Evolutionary conservation across 768 basidiomycete genomes (phyloP).

Genomic region (Agaricus subrufescens): DNA sequence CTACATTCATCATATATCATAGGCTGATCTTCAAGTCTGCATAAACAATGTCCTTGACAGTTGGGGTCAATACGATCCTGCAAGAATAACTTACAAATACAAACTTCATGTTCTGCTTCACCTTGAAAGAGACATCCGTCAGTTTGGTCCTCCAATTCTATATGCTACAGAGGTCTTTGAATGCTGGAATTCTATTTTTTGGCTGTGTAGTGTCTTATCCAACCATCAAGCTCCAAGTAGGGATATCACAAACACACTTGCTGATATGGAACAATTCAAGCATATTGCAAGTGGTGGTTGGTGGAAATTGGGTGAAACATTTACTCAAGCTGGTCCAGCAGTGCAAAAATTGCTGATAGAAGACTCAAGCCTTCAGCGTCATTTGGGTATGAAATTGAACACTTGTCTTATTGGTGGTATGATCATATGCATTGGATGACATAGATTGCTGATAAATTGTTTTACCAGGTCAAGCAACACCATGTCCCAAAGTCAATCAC

Average conservation of each 20-base stretch:
- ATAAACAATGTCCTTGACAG: slow-evolving; percentile 18
- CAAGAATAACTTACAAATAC: slow-evolving; percentile 19
- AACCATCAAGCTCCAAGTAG: slow-evolving; percentile 33
- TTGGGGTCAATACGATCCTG: slow-evolving; percentile 20
- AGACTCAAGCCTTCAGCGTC: not conserved
- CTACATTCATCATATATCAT: too few species aligned
- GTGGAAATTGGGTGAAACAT: too few species aligned
- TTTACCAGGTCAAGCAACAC: too few species aligned
- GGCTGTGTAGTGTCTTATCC: slow-evolving; percentile 25
- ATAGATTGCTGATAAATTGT: too few species aligned
- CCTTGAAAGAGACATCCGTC: slow-evolving; percentile 20
- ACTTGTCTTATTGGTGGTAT: too few species aligned
- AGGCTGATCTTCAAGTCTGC: slow-evolving; percentile 14
- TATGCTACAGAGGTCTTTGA: slow-evolving; percentile 35
- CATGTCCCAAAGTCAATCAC: too few species aligned
- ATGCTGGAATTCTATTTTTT: slow-evolving; percentile 34
- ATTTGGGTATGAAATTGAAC: not conserved
- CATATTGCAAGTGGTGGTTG: slow-evolving; percentile 27
- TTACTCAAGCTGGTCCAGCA: too few species aligned
- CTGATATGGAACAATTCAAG: slow-evolving; percentile 23
- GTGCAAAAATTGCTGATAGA: not conserved
- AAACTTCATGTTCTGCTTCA: slow-evolving; percentile 31
- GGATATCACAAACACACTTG: slow-evolving; percentile 23
- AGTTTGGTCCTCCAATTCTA: slow-evolving; percentile 27
- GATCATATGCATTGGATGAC: too few species aligned